Evolutionary conservation across 2,329 filamentous ascomycete species (phyloP), one percentile per base, ranked within the genome.

Genomic region (Fusarium pseudograminearum): DNA sequence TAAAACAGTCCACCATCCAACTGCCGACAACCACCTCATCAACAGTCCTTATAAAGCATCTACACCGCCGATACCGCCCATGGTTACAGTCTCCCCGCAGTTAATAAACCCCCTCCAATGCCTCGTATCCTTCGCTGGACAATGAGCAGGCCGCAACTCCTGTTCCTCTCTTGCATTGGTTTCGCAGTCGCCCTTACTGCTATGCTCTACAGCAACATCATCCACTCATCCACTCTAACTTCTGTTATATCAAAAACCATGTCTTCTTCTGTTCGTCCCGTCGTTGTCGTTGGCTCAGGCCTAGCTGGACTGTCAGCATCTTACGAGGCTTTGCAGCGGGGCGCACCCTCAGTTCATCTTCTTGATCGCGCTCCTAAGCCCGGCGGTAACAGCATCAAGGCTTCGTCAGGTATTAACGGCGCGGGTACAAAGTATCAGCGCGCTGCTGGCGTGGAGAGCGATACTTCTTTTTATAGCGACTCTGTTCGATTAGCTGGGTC

Each of bases 331-430:
- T 79, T 90, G 7, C 77, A 81, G 5, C 81, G 83, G 15, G 83
- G 84, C 40, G 81, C 86, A 2, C 71, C 72, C 3, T 77, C 82
- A 0, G 89, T 91, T 1, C 80, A 82, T 33, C 81, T 91, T 51
- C 81, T 91, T 15, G 89, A 91, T 61, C 85, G 87, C 22, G 83
- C 84, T 0, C 73, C 83, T 4, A 89, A 88, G 72, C 86, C 88
- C 0, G 89, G 89, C 36, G 88, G 88, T 3, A 90, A 91, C 72
- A 87, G 84, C 72, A 89, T 91, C 77, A 91, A 91, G 77, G 89
- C 89, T 1, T 90, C 88, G 0, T 90, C 88, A 0, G 89, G 88
- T 0, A 91, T 91, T 76, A 90, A 90, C 68, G 89, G 87, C 9
- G 87, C 87, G 0, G 83, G 83, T 0, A 90, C 89, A 0, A 81